Evolutionary conservation across 2,329 filamentous ascomycete genomes (phyloP), one percentile per base, ranked within the genome.

Genomic region (Fusarium newnesense): DNA sequence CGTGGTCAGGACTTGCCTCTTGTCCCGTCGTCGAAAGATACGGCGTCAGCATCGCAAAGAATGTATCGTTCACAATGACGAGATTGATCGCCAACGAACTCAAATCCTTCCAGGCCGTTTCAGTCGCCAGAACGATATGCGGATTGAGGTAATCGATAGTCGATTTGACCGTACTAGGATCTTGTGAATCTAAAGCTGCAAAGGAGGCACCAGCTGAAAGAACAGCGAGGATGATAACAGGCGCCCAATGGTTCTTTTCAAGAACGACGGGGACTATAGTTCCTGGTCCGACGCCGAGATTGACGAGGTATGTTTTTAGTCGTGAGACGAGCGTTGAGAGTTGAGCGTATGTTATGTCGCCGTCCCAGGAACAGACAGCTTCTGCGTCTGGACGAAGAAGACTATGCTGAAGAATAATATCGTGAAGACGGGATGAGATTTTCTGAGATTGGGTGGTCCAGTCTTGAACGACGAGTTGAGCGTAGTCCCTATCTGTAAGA

Each of bases 151-250:
- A 80, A 43, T 83, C 81, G 37, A 86, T 82, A 5, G 85, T 83
- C 11, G 82, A 81, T 37, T 83, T 81, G 28, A 84, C 83, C 34
- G 83, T 81, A 56, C 79, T 75, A 26, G 82, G 79, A 30, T 87
- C 83, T 21, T 85, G 82, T 6, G 80, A 81, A 47, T 88, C 87
- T 34, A 89, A 80, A 1, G 86, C 84, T 0, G 87, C 85, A 44
- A 89, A 84, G n/a, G 83, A 83, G 3, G 84, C 87, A 18, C 87
- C 87, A 8, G 86, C 81, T 75, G 93, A 92, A 47, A 94, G 82
- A 4, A 91, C 86, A 1, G 92, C 92, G 26, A 95, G 84, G 68
- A 95, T 91, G 11, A 91, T 87, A 43, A 94, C 83, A 53, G 94
- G 92, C 0, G 93, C 86, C 79, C 92, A 88, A 19, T 90, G 82